Base-by-base conservation (phyloP, 371 early-diverging fungal species). In the Rhizopus sp. region DNA sequence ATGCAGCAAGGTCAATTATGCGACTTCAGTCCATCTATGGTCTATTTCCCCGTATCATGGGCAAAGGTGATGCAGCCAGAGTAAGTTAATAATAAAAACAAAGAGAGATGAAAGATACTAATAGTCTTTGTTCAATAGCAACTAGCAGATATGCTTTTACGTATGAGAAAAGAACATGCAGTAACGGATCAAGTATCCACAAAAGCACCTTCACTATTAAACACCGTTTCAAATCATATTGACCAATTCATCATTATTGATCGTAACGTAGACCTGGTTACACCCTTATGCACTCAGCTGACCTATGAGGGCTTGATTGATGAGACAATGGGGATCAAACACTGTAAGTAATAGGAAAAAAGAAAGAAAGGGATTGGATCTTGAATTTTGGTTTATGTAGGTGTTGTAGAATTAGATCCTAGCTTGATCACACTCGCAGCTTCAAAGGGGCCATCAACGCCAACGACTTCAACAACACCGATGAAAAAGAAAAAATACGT, bases 271-370 rank as follows among this genome's bases (percentile, higher is more conserved):
- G 98, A 98, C 70, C 66, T 95, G 41, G 78, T 93, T 15, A 95
- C 95, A 3, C 96, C 96, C 4, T 70, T 98, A 42, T 88, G 94
- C 64, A 96, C 95, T 0, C 93, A 94, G 66, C 71, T 96, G 52
- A 96, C 98, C 0, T 98, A 97, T 71, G 93, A 95, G 71, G 96
- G 96, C 2, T 75, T 96, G 23, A 83, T 98, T 55, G 95, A 96
- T 67, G 91, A 91, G 63, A 81, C 81, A 5, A 87, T 85, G 56
- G 85, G 85, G 3, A 88, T 93, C 50, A 74, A 74, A 49, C 77
- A 86, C 54, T 78, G 86, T 77, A 74, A 66, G 76, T 62, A n/a
- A 13, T 3, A 23, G 2, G 23, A 23, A 2, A 23, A 23, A 17
- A 45, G 6, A 45, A n/a, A 15, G 45, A 45, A 17, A 15, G n/a